phyloP scores from a whole-genome alignment of 352 stramenopile genomes.

The Globisporangium rhizosaccharum region DNA sequence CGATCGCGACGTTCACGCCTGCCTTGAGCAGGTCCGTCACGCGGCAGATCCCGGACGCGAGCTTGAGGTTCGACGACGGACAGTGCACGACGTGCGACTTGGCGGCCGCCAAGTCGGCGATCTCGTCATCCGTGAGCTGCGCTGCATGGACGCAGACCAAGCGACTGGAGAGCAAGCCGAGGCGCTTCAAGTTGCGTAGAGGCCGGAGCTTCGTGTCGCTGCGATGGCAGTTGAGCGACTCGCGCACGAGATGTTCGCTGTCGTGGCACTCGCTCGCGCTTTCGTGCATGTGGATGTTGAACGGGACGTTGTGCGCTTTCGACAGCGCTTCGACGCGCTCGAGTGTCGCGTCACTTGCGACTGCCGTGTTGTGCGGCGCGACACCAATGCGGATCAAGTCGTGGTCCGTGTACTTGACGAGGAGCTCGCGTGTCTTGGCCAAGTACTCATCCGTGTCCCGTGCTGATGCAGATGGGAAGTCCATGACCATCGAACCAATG shows the following conservation, averaged over 20 bases:
- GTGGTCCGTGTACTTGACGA: conserved; percentile 62
- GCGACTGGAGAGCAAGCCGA: conserved; percentile 64
- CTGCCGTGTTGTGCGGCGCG: conserved; percentile 85
- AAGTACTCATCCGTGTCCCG: conserved; percentile 64
- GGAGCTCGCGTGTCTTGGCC: conserved; percentile 53
- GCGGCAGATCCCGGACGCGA: conserved; percentile 56
- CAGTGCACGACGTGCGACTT: conserved; percentile 81
- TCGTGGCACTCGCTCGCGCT: conserved; percentile 73
- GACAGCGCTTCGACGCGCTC: conserved; percentile 34
- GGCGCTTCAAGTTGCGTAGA: conserved; percentile 73
- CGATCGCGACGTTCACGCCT: too few relatives aligned
- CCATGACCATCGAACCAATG: conserved; percentile 63
- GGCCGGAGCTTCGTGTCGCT: conserved; percentile 71
- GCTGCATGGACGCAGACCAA: conserved; percentile 84
- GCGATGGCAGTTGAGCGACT: conserved; percentile 77
- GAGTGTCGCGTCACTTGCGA: conserved; percentile 63
- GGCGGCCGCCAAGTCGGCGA: conserved; percentile 46
- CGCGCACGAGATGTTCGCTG: conserved; percentile 26
- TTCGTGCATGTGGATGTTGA: conserved; percentile 89
- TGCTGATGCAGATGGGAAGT: conserved; percentile 71
- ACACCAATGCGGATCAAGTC: conserved; percentile 60
- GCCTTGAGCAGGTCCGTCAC: conserved; percentile 13
- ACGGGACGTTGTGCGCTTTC: conserved; percentile 44
- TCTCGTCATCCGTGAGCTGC: conserved; percentile 81
- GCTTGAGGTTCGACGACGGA: conserved; percentile 66